A percentile compares a stretch with the other conserved stretches of the same genome.
phyloP scores from a whole-genome alignment of 495 filamentous ascomycete genomes.

The Penicillium maclennaniae region DNA sequence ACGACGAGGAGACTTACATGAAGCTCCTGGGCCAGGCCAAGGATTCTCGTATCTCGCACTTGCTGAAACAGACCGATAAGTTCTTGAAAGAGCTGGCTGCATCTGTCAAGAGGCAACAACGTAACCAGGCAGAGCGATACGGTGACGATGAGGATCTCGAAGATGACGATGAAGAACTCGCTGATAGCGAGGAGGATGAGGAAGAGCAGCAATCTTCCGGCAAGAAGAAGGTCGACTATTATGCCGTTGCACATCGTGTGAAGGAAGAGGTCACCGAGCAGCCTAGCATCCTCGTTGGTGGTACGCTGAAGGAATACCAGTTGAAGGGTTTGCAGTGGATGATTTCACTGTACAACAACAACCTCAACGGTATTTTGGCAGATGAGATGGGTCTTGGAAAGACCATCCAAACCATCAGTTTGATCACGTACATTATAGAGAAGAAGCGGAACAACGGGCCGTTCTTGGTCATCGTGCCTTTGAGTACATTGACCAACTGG shows the following conservation, averaged over 20 bases:
- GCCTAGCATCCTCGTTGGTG: constrained; percentile 81
- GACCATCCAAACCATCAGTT: constrained; percentile 97
- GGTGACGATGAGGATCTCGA: constrained; percentile 58
- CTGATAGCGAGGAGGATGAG: constrained; percentile 62
- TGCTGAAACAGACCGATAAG: constrained; percentile 92
- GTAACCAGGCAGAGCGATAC: constrained; percentile 72
- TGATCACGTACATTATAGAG: constrained; percentile 96
- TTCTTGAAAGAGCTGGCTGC: constrained; percentile 93
- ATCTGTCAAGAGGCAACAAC: constrained; percentile 89
- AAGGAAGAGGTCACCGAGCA: constrained; percentile 85
- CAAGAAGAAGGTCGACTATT: constrained; percentile 87
- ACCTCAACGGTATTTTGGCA: constrained; percentile 95
- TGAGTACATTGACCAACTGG: constrained; percentile 98
- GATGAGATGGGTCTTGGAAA: constrained; percentile 99
- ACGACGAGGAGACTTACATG: constrained; percentile 97
- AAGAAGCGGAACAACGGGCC: constrained; percentile 90
- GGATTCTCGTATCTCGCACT: constrained; percentile 96
- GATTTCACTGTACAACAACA: constrained; percentile 99
- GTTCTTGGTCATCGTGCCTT: constrained; percentile 92
- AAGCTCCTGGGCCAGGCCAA: constrained; percentile 97
- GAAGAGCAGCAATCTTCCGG: constrained; percentile 54
- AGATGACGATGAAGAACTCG: constrained; percentile 65
- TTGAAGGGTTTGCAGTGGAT: constrained; percentile 98
- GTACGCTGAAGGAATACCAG: constrained; percentile 94
- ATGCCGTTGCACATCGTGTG: constrained; percentile 93